Conservation (phyloP, 2,329 filamentous ascomycete genomes). For the Sporothrix pseudoabietina region DNA sequence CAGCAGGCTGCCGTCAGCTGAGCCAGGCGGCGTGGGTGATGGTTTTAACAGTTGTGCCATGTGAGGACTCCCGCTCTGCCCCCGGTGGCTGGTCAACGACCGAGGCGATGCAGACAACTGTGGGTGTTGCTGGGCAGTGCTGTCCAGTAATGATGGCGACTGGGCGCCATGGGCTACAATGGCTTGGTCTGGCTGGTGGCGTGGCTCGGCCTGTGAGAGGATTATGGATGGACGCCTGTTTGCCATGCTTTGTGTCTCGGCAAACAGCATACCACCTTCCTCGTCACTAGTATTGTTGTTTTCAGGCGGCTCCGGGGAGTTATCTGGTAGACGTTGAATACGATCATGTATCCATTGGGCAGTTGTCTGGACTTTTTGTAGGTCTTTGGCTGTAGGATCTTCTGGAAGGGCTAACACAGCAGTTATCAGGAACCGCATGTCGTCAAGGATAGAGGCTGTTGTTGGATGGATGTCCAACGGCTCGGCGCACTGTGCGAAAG, state of each 20-base stretch:
- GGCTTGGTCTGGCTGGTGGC: not conserved
- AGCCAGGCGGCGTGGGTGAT: not conserved
- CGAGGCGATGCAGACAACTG: not conserved
- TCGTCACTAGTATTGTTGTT: not conserved
- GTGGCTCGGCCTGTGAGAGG: not conserved
- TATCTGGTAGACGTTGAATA: conserved; percentile 40
- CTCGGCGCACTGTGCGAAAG: conserved; percentile 48
- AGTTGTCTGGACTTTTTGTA: conserved; percentile 45
- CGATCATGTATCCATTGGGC: conserved; percentile 47
- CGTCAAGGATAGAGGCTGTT: conserved; percentile 55
- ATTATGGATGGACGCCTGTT: not conserved
- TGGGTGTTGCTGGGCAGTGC: not conserved
- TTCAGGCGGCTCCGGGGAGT: conserved; percentile 24
- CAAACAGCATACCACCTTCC: not conserved
- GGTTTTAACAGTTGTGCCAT: not conserved
- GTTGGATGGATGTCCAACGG: conserved; percentile 49
- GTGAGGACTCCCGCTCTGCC: not conserved
- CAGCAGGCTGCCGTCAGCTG: conserved; percentile 3
- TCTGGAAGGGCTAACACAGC: conserved; percentile 47
- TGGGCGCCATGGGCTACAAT: not conserved
- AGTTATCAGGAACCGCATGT: conserved; percentile 52
- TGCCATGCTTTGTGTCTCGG: not conserved
- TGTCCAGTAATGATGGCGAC: not conserved
- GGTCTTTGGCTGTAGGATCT: conserved; percentile 42
- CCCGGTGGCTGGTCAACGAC: not conserved